Base-by-base conservation (phyloP, 2,329 filamentous ascomycete genomes). In the Calonectria hawksworthii region DNA sequence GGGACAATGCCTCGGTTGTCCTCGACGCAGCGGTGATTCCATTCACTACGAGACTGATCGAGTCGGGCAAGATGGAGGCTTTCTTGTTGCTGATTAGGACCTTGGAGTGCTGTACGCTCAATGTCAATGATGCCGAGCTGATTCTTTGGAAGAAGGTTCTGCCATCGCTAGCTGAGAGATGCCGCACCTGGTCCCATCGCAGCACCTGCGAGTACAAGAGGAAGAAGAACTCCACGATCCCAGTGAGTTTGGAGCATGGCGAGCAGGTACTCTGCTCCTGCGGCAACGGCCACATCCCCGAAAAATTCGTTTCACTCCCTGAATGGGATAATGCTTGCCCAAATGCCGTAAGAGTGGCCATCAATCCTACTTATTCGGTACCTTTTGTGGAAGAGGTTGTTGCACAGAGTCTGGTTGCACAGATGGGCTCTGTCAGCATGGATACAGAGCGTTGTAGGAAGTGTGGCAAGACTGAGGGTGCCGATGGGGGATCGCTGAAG, bases 41-140 rank as follows among this genome's bases (percentile, higher is more conserved):
- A 0, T 75, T 89, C 9, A 89, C 88, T 0, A 70, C 72, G 6
- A 76, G 83, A 0, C 74, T 87, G 4, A 72, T 88, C 10, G 51
- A 77, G 14, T 83, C 81, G 0, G 76, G 77, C 1, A 76, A 81
- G 56, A 75, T 89, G 21, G 81, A 85, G 23, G 74, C 80, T 0
- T 88, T 89, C 76, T 80, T 89, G 4, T 75, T 86, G 4, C 47
- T 86, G 2, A 74, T 87, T 1, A 81, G 83, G 18, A 80, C 82
- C 13, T 79, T 87, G 0, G 83, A 86, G 59, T 83, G 85, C 69
- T 83, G 83, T 76, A 83, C 80, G 14, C 82, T 89, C 13, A 82
- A 87, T 26, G 85, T 89, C 6, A 83, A 88, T 34, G 90, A 91
- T 14, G 89, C 86, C n/a, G 93, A 94, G 47, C 84, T 95, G 3